Percentiles rank a stretch among this genome's conserved stretches.
phyloP scores from a whole-genome alignment of 176 grass and related monocot genomes.

The Zea luxurians region DNA sequence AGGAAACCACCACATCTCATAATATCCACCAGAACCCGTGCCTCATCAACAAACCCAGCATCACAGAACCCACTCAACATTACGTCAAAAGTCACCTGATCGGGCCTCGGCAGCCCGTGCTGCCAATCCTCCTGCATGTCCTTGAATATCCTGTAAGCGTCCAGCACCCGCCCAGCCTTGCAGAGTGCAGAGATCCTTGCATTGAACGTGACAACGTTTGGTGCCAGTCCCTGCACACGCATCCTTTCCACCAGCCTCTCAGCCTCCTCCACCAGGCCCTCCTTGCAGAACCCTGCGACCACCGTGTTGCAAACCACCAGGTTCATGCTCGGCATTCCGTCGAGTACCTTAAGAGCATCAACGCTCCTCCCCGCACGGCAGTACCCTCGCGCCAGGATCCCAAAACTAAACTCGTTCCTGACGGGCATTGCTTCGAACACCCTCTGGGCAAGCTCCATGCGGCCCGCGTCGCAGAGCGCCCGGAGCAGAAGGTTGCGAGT shows the following conservation, averaged over 20 bases:
- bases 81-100: constrained; percentile 78
- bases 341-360: constrained; percentile 54
- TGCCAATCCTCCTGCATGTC: constrained; percentile 86
- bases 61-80: constrained; percentile 86
- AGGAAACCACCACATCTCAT: constrained; percentile 84
- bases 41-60: constrained; percentile 76
- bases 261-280: constrained; percentile 66
- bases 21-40: constrained; percentile 59
- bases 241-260: constrained; percentile 80
- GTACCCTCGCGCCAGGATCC: constrained; percentile 75
- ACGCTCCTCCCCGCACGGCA: constrained; percentile 45
- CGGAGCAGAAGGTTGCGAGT: constrained; percentile 69
- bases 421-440: constrained; percentile 85
- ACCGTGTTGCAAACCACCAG: constrained; percentile 81
- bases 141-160: constrained; percentile 82
- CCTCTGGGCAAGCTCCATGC: constrained; percentile 61
- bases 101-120: constrained; percentile 69
- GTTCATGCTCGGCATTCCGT: constrained; percentile 65
- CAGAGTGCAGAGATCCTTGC: constrained; percentile 86
- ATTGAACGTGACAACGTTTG: constrained; percentile 93
- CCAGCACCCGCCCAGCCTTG: constrained; percentile 63
- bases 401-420: constrained; percentile 75
- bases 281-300: constrained; percentile 76
- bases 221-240: constrained; percentile 54
- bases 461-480: constrained; percentile 63